A percentile compares a stretch with the other conserved stretches of the same genome.
Evolutionary conservation across 495 filamentous ascomycete species (phyloP).

Genomic region (Haplographium delicatum): DNA sequence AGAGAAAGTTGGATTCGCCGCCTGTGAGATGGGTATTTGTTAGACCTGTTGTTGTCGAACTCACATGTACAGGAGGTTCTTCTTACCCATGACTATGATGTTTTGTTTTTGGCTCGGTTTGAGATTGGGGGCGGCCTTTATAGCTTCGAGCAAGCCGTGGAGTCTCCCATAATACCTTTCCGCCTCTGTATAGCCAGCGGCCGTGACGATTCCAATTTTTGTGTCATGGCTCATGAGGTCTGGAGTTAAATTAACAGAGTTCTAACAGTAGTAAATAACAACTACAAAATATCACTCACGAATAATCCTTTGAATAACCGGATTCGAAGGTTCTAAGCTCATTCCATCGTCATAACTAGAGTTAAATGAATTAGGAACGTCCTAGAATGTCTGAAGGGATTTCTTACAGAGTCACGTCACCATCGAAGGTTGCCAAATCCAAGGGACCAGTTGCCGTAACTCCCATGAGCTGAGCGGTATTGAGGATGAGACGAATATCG

Average conservation of each 20-base stretch:
- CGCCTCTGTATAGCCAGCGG: constrained; percentile 89
- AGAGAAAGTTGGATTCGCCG: constrained; percentile 79
- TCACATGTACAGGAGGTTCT: not conserved
- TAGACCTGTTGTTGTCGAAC: not conserved
- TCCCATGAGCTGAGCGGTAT: constrained; percentile 89
- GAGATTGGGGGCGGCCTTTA: constrained; percentile 58
- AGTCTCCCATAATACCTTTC: constrained; percentile 78
- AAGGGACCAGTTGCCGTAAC: constrained; percentile 64
- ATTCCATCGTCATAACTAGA: constrained; percentile 83
- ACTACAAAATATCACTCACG: not conserved
- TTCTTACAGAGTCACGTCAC: constrained; percentile 75
- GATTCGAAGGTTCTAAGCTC: constrained; percentile 64
- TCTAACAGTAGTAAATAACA: not conserved
- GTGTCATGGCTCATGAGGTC: constrained; percentile 53
- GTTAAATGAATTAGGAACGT: not conserved
- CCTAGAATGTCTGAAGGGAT: not conserved
- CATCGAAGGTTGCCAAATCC: constrained; percentile 90
- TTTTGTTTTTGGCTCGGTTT: constrained; percentile 61
- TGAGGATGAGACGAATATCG: constrained; percentile 86
- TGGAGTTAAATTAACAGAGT: constrained; percentile 7
- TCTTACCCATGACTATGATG: constrained; percentile 74
- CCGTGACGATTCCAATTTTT: constrained; percentile 91
- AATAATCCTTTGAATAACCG: constrained; percentile 74
- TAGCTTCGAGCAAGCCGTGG: constrained; percentile 75
- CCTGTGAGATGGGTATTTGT: constrained; percentile 6